Evolutionary conservation across 2,329 filamentous ascomycete species (phyloP).

Genomic region (Harringtonia lauricola): DNA sequence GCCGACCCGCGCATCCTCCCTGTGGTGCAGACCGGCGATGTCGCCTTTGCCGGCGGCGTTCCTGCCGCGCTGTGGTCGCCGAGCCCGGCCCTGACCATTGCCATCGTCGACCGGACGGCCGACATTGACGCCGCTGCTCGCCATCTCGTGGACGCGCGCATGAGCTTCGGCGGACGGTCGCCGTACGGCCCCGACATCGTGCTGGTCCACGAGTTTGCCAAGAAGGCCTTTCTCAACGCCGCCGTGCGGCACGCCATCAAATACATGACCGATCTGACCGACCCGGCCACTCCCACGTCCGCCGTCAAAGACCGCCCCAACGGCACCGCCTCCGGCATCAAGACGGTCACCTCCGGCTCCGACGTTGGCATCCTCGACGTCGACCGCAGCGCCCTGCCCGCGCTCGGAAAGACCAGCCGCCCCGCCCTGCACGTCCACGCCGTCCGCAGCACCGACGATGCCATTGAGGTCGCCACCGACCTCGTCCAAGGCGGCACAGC

Average conservation of each 20-base stretch:
- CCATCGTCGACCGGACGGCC: conserved; percentile 50
- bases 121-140: conserved; percentile 41
- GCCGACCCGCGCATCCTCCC: conserved; percentile 10
- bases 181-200: conserved; percentile 52
- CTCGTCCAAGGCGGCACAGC: not conserved
- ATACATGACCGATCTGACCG: conserved; percentile 1
- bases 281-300: too few species aligned
- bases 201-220: conserved; percentile 52
- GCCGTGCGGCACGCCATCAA: conserved; percentile 25
- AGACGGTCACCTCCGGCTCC: not conserved
- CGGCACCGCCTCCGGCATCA: not conserved
- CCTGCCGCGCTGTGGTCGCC: conserved; percentile 10
- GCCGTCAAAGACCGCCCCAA: not conserved
- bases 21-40: conserved; percentile 16
- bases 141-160: conserved; percentile 39
- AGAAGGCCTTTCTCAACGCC: conserved; percentile 40
- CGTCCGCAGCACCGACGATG: conserved; percentile 5
- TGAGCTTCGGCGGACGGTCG: conserved; percentile 42
- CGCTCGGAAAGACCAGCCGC: not conserved
- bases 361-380: conserved; percentile 17
- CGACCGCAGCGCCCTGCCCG: conserved; percentile 6
- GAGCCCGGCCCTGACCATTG: conserved; percentile 26
- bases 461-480: conserved; percentile 2
- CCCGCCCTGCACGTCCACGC: conserved; percentile 2
- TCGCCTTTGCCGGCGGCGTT: not conserved